A percentile compares a stretch with the other conserved stretches of the same genome.
These are phyloP conservation scores for Incumbomyces delicatus DNA, from an alignment of 2,329 filamentous ascomycete species.

Conservation along the genomic window DNA sequence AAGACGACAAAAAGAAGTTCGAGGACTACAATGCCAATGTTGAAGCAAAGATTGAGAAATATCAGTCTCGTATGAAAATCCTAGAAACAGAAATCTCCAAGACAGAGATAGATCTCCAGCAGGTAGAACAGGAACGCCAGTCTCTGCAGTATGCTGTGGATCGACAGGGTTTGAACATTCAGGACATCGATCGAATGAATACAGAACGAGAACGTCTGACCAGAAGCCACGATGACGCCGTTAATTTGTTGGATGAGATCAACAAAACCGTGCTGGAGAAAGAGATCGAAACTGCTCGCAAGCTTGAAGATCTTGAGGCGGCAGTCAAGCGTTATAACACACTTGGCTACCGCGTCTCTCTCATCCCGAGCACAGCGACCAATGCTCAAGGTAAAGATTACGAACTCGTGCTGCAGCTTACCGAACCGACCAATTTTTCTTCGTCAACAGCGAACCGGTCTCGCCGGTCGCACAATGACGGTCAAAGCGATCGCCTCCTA, in stretches of 20 bases:
- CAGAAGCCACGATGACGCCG: conserved; percentile 69
- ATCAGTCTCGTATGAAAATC: conserved; percentile 67
- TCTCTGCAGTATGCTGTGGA: conserved; percentile 79
- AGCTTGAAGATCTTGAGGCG: conserved; percentile 85
- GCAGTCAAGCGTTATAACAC: conserved; percentile 88
- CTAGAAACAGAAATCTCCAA: conserved; percentile 82
- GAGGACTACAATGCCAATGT: conserved; percentile 87
- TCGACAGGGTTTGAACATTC: conserved; percentile 86
- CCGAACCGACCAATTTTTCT: conserved; percentile 62
- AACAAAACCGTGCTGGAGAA: conserved; percentile 76
- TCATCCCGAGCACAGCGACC: conserved; percentile 73
- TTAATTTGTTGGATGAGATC: conserved; percentile 68
- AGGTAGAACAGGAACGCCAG: conserved; percentile 72
- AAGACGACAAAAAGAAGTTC: conserved; percentile 90
- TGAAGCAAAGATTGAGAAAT: conserved; percentile 77
- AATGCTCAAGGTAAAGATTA: conserved; percentile 80
- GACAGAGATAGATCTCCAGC: conserved; percentile 61
- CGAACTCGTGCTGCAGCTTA: conserved; percentile 70
- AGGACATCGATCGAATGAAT: conserved; percentile 98
- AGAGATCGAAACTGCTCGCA: conserved; percentile 74
- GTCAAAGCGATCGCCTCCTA: conserved; percentile 63
- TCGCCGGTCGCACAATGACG: conserved; percentile 27
- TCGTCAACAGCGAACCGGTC: conserved; percentile 40
- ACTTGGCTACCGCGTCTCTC: conserved; percentile 80
- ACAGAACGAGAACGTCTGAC: conserved; percentile 89